A percentile compares a stretch with the other conserved stretches of the same genome.
phyloP scores from a whole-genome alignment of 768 basidiomycete genomes.

The Rhodotorula diobovata region DNA sequence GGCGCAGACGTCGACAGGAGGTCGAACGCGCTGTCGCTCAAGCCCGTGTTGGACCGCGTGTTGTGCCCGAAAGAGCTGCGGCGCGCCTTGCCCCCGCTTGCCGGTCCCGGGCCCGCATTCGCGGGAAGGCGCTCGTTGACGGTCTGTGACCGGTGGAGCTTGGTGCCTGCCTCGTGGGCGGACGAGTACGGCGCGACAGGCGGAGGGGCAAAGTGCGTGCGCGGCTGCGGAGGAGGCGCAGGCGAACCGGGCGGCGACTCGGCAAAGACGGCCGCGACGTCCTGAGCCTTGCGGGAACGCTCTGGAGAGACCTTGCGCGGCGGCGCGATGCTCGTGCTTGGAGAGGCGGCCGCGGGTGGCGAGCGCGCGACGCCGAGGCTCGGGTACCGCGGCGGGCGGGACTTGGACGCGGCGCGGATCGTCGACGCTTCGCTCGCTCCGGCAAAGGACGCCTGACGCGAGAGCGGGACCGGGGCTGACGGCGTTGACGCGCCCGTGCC shows the following conservation, averaged over 20 bases:
- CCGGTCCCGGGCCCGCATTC: background rate
- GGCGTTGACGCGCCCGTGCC: background rate
- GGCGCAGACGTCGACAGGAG: conserved; percentile 19
- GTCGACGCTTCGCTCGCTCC: conserved; percentile 7
- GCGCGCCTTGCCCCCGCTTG: background rate
- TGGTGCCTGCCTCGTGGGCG: no score
- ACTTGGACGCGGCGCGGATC: background rate
- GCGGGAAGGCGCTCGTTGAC: conserved; percentile 16
- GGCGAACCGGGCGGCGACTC: background rate
- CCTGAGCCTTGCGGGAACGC: no score
- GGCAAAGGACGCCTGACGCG: conserved; percentile 15
- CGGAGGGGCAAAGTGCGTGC: background rate
- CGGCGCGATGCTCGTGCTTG: background rate
- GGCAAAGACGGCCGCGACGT: background rate
- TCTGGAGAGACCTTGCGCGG: background rate
- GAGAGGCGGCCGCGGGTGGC: background rate
- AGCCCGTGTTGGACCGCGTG: background rate
- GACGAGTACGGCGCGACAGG: background rate
- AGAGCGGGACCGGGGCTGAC: conserved; percentile 10
- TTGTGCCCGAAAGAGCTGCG: background rate
- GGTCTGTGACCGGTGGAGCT: background rate
- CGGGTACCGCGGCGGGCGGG: background rate
- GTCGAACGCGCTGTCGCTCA: background rate
- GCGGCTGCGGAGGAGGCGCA: background rate
- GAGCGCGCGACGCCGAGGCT: background rate